A percentile compares a stretch with the other conserved stretches of the same genome.
These are phyloP conservation scores for Zoysia matrella DNA, from an alignment of 202 grass and related monocot genomes.

Conservation along the genomic window DNA sequence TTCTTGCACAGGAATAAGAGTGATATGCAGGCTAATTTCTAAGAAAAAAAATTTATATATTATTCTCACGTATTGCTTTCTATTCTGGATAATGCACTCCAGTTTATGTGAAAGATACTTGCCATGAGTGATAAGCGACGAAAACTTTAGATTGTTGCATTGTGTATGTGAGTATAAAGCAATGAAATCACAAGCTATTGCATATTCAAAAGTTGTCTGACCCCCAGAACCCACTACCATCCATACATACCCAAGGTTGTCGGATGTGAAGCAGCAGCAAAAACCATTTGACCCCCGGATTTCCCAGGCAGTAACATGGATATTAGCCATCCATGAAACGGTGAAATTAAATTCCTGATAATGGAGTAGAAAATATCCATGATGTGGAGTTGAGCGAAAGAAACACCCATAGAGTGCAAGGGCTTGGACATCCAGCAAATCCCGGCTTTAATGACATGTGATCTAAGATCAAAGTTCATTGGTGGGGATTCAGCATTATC, in stretches of 20 bases:
- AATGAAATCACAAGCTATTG: neutral
- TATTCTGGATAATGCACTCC: neutral
- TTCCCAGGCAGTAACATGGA: neutral
- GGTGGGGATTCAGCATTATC: neutral
- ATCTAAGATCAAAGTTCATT: neutral
- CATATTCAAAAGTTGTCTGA: neutral
- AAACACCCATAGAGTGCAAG: neutral
- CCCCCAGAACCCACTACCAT: neutral
- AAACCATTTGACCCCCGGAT: neutral
- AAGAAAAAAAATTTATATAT: neutral
- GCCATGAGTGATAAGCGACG: neutral
- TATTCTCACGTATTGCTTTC: neutral
- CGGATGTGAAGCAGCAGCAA: conserved; percentile 17
- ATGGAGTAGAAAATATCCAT: neutral
- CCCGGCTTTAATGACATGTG: too few species aligned
- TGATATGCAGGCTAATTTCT: neutral
- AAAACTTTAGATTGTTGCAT: neutral
- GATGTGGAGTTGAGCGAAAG: neutral
- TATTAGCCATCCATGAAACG: neutral
- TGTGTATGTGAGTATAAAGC: neutral
- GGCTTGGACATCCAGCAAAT: neutral
- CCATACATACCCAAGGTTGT: neutral
- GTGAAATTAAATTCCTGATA: neutral
- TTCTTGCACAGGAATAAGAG: conserved; percentile 1
- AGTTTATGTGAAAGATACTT: neutral